Evolutionary conservation across 345 rosid genomes (phyloP), one percentile per base, ranked within the genome.

Genomic region (Eucalyptus microcorys): DNA sequence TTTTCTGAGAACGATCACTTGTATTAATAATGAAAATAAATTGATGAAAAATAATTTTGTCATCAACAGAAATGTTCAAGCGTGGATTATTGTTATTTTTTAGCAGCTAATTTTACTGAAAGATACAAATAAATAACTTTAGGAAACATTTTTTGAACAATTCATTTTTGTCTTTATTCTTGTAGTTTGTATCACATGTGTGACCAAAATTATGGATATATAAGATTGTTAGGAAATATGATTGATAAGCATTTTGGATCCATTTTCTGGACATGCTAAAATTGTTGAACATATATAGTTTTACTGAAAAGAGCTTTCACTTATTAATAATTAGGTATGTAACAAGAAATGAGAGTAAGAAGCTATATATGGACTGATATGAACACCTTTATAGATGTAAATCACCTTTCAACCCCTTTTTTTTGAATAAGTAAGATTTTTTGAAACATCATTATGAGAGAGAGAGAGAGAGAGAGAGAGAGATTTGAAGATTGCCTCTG

Each of bases 1-100:
- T 32, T 5, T 17, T 16, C 0, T 19, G 2, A 34, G 8, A 32
- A 68, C 5, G 1, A 4, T 34, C 26, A 2, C 7, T 17, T 5
- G 1, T 34, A 17, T 34, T 10, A 2, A 1, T 17, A 34, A 68
- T 2, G 3, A 37, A 71, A 71, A 19, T 71, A 7, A 22, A 37
- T 37, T 0, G 4, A 37, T 11, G 6, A 34, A 71, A 71, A 3
- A 19, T 37, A 71, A 3, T 37, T 10, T 37, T 42, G 13, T 76
- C 4, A 13, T 71, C 47, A 10, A 37, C 2, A 4, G 1, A 22
- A 68, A 21, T 21, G 2, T 76, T 76, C 9, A 6, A 0, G 24
- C 7, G 1, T 19, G 7, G 0, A 71, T 21, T 76, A 4, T 0
- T 2, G 2, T 21, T 37, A 68, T 76, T 5, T 37, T 76, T 37